These are phyloP conservation scores for Cynanchum wilfordii DNA, from an alignment of 257 asterid species.

Conservation along the genomic window DNA sequence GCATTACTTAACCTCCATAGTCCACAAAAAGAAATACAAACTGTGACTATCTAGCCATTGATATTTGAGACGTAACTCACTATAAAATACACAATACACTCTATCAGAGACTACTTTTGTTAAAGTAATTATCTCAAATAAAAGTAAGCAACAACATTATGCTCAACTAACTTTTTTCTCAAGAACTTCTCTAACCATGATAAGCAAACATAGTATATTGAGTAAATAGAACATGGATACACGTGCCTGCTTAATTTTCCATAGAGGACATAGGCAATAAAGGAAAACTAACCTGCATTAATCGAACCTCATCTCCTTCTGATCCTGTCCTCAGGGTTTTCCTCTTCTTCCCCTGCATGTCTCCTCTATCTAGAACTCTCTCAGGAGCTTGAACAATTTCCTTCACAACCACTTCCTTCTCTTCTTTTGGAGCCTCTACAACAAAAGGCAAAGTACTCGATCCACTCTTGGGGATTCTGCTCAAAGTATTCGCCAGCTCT, in stretches of 20 bases:
- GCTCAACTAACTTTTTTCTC: background rate
- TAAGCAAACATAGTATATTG: background rate
- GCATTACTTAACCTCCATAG: background rate
- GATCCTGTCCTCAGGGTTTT: conserved; percentile 61
- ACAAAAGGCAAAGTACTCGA: conserved; percentile 47
- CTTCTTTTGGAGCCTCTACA: conserved; percentile 39
- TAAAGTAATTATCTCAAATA: background rate
- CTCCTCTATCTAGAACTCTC: conserved; percentile 37
- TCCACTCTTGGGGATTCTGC: conserved; percentile 55
- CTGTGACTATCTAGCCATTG: background rate
- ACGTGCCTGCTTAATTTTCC: background rate
- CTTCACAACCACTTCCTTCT: conserved; percentile 51
- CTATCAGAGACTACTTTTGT: background rate
- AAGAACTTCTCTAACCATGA: background rate
- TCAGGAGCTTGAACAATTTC: conserved; percentile 51
- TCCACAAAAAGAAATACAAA: background rate
- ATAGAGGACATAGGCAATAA: background rate
- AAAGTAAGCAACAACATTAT: too few relatives aligned
- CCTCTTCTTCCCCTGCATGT: conserved; percentile 35
- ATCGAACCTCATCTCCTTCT: conserved; percentile 80
- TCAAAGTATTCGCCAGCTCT: conserved; percentile 47
- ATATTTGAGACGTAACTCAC: background rate
- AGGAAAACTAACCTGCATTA: conserved; percentile 61
- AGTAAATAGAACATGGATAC: background rate
- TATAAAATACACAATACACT: background rate